Conservation (phyloP, 1,284 basidiomycete genomes). For the Peniophora sp. region DNA sequence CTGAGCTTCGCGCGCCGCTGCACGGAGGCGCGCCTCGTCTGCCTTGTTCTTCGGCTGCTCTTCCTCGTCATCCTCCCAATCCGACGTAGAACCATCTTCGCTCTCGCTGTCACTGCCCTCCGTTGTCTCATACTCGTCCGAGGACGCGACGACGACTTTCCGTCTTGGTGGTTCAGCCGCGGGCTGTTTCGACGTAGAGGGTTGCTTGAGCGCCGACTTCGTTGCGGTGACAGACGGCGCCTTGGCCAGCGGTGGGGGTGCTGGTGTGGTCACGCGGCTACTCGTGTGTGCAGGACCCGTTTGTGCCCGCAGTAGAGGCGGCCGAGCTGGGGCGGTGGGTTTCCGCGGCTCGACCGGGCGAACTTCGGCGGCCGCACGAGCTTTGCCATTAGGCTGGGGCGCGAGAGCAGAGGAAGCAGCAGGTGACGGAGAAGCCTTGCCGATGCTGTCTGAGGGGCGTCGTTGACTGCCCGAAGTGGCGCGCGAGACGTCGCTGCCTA, state of each 20-base stretch:
- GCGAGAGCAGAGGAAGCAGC: neutral
- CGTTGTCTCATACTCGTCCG: slow-evolving; percentile 34
- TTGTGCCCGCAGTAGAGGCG: neutral
- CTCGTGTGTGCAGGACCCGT: neutral
- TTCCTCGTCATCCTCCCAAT: slow-evolving; percentile 38
- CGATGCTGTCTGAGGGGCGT: neutral
- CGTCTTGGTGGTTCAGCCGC: neutral
- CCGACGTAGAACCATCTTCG: slow-evolving; percentile 33
- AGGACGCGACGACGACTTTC: slow-evolving; percentile 5
- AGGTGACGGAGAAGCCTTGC: neutral
- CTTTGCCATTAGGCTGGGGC: neutral
- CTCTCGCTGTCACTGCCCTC: slow-evolving; percentile 42
- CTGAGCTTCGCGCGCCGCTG: slow-evolving; percentile 54
- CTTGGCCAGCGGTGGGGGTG: neutral
- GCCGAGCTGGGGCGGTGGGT: slow-evolving; percentile 5
- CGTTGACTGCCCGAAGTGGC: neutral
- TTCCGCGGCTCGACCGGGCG: slow-evolving; percentile 6
- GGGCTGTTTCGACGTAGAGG: slow-evolving; percentile 13
- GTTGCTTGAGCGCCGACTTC: slow-evolving; percentile 19
- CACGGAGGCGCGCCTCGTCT: slow-evolving; percentile 25
- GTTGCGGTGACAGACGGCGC: neutral
- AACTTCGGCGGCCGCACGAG: slow-evolving; percentile 7
- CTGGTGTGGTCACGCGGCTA: neutral
- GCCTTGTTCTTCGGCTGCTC: slow-evolving; percentile 16
- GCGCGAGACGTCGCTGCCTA: slow-evolving; percentile 41